Percentiles rank a stretch among this genome's conserved stretches.
These are phyloP conservation scores for Penicillium mononematosum DNA, from an alignment of 495 filamentous ascomycete genomes.

Conservation along the genomic window DNA sequence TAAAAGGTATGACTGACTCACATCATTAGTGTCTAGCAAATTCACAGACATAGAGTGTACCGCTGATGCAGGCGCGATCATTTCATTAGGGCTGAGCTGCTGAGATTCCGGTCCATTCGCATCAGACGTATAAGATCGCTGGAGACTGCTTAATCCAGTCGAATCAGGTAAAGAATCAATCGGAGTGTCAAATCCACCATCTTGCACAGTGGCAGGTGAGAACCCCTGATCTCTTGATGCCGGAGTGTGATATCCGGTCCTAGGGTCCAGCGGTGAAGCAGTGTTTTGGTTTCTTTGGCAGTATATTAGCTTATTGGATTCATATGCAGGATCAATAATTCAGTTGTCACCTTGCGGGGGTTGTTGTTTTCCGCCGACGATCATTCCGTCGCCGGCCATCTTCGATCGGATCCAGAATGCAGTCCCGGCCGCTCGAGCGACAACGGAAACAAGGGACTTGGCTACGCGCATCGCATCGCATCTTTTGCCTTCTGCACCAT, in stretches of 20 bases:
- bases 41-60: constrained; percentile 48
- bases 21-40: constrained; percentile 36
- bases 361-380: constrained; percentile 28
- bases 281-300: constrained; percentile 22
- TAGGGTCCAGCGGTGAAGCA: constrained; percentile 29
- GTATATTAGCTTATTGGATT: constrained; percentile 10
- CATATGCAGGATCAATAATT: background rate
- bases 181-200: constrained; percentile 27
- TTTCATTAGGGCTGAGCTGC: constrained; percentile 43
- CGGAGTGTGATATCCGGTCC: constrained; percentile 31
- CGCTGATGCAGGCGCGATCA: constrained; percentile 43
- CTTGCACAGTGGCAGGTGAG: constrained; percentile 26
- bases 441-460: constrained; percentile 45
- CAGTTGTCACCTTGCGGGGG: constrained; percentile 24
- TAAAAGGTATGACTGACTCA: constrained; percentile 13
- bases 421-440: constrained; percentile 38
- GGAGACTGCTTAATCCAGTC: constrained; percentile 20
- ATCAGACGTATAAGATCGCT: constrained; percentile 30
- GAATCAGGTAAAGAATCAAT: constrained; percentile 33
- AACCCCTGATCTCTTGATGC: constrained; percentile 34
- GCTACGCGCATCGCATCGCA: constrained; percentile 45
- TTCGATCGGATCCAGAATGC: constrained; percentile 42
- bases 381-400: constrained; percentile 30
- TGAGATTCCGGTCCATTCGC: constrained; percentile 37
- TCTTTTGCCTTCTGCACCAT: constrained; percentile 44